Evolutionary conservation across 257 asterid species (phyloP), one percentile per base, ranked within the genome.

Genomic region (Marsdenia floribunda): DNA sequence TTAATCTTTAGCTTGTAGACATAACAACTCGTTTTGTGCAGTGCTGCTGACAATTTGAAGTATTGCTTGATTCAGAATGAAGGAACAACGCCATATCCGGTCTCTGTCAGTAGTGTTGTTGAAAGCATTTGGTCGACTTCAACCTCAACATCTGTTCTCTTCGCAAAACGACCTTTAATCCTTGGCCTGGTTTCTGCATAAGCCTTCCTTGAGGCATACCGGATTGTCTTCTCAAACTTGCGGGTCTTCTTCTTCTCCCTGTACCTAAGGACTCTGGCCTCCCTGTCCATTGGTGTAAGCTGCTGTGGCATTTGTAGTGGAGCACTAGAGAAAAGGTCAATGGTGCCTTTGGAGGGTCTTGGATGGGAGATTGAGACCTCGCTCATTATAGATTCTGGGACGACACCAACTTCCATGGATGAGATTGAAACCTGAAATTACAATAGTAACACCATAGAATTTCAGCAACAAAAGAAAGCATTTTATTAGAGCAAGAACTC

Each of bases 181-280:
- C 97, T 85, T 8, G 97, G 97, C 74, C 97, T 82, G 0, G 88
- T 90, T 58, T 92, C 97, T 18, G 97, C 97, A 44, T 92, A 92
- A 6, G 97, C 97, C 81, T 92, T 92, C 76, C 97, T 77, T 5
- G 97, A 90, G 0, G 97, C 97, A 29, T 92, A 92, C 76, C 97
- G 68, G 6, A 92, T 92, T 16, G 96, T 89, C 85, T 90, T 92
- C 80, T 90, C 98, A 61, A 92, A 92, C 72, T 82, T 92, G 37
- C 98, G 81, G 6, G 76, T 85, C 85, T 89, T 92, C 83, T 92
- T 92, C 88, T 92, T 92, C 88, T 92, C 97, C 72, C 92, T 79
- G 82, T 90, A 92, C 80, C 98, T 85, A 47, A 89, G 35, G 22
- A 92, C 97, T 67, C 97, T 81, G 0, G 98, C 97, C 59, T 89